Percentiles rank a stretch among this genome's conserved stretches.
These are phyloP conservation scores for Suhomyces vadensis DNA, from an alignment of 805 yeast genomes.

Conservation along the genomic window DNA sequence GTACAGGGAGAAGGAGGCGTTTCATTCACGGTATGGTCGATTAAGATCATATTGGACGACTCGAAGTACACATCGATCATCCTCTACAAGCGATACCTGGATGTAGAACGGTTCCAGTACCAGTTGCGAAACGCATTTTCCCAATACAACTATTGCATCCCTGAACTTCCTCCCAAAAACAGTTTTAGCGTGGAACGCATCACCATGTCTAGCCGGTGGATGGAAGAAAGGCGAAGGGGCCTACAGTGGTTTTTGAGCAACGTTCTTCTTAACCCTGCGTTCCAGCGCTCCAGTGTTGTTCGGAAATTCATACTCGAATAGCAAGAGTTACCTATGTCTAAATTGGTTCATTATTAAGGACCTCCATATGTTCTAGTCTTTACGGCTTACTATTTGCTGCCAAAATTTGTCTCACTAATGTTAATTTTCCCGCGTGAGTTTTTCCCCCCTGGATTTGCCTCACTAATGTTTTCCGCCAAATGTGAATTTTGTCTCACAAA, in stretches of 20 bases:
- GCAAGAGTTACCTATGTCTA: too few relatives aligned
- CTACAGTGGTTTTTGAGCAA: conserved; percentile 61
- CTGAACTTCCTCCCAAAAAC: conserved; percentile 54
- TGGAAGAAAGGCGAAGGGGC: conserved; percentile 55
- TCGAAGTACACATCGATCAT: conserved; percentile 42
- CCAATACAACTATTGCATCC: conserved; percentile 35
- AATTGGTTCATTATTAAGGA: too few relatives aligned
- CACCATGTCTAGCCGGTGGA: conserved; percentile 46
- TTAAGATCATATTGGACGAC: conserved; percentile 38
- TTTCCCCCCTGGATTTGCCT: too few relatives aligned
- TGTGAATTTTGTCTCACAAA: too few relatives aligned
- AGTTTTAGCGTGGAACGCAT: conserved; percentile 38
- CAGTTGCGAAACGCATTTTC: conserved; percentile 40
- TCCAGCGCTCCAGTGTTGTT: conserved; percentile 39
- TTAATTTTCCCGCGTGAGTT: too few relatives aligned
- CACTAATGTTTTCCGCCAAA: too few relatives aligned
- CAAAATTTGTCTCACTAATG: too few relatives aligned
- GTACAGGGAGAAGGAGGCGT: conserved; percentile 40
- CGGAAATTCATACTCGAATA: conserved; percentile 36
- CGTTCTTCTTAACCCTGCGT: conserved; percentile 51
- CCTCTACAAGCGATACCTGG: conserved; percentile 63
- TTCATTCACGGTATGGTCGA: conserved; percentile 41
- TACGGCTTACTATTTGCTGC: too few relatives aligned
- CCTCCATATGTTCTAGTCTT: too few relatives aligned
- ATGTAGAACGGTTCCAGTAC: conserved; percentile 52